Base-by-base conservation (phyloP, 2,329 filamentous ascomycete species). In the Arthrobotrys iridis region DNA sequence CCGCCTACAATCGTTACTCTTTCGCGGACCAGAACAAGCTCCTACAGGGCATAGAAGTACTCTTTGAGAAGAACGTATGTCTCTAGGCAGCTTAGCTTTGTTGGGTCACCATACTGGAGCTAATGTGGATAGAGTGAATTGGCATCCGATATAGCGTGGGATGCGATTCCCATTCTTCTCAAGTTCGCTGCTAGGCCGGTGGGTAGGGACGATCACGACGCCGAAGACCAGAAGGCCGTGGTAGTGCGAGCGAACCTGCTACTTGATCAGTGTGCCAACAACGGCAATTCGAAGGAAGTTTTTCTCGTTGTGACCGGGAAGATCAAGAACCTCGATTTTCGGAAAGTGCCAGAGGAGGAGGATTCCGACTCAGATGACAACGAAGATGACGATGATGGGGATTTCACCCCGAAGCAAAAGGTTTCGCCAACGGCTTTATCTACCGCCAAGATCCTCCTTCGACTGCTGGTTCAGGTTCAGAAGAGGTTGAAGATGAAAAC, bases 41-140 rank as follows among this genome's bases (percentile, higher is more conserved):
- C 37, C 55, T 74, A 7, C 70, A 74, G 28, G 63, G 62, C 35
- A 10, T 74, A 40, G 70, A 74, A 13, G 70, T 67, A 11, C 63
- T 74, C 20, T 63, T 74, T 41, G 46, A 60, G 33, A 46, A 74
- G 62, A 66, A 74, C 70, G 70, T 74, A 74, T 33, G 52, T 74
- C 28, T 62, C 37, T 41, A n/a, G 46, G 15, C 55, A 57, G 22
- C 13, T 35, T 24, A 10, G n/a, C 18, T n/a, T 26, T 20, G 18
- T 50, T 15, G 28, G 33, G 22, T 22, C 13, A 18, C 18, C 2
- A 28, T 33, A 58, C 8, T 20, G 37, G 28, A 35, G 46, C 62
- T 74, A 59, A 74, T 55, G 70, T 74, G 70, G 70, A 70, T 76
- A 76, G 72, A 70, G 65, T 64, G 72, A 76, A 59, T 70, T 76